phyloP scores from a whole-genome alignment of 352 stramenopile species.

The Phytophthora megakarya region DNA sequence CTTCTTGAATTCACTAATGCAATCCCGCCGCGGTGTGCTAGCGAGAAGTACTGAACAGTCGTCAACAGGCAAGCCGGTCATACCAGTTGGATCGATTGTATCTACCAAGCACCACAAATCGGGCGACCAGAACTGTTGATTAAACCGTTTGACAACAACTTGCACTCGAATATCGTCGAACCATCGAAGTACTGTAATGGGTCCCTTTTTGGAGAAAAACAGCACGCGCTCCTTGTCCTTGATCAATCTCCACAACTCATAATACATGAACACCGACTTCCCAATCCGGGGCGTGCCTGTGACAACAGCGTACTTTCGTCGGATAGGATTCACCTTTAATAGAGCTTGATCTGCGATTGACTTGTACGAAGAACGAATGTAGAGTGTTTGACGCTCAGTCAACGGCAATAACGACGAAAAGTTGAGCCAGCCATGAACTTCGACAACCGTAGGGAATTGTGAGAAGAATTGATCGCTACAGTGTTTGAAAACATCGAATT shows the following conservation, averaged over 20 bases:
- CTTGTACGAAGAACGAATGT: slow-evolving; percentile 37
- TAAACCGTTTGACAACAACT: not conserved
- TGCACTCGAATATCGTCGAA: not conserved
- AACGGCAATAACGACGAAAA: slow-evolving; percentile 34
- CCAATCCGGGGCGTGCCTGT: slow-evolving; percentile 37
- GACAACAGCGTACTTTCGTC: slow-evolving; percentile 37
- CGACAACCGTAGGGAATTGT: slow-evolving; percentile 24
- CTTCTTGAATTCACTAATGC: slow-evolving; percentile 44
- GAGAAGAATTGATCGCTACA: slow-evolving; percentile 33
- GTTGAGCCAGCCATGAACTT: slow-evolving; percentile 32
- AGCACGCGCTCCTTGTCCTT: slow-evolving; percentile 36
- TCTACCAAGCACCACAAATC: not conserved
- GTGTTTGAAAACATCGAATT: slow-evolving; percentile 13
- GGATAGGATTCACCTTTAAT: slow-evolving; percentile 22
- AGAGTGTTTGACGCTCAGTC: slow-evolving; percentile 26
- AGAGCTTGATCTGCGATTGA: slow-evolving; percentile 32
- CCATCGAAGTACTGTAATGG: slow-evolving; percentile 43
- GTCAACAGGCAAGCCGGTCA: not conserved
- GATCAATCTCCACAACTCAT: slow-evolving; percentile 44
- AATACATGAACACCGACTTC: slow-evolving; percentile 46
- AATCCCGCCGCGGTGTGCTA: slow-evolving; percentile 36
- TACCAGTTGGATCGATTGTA: not conserved
- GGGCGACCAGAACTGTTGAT: not conserved
- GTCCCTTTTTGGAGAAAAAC: slow-evolving; percentile 10
- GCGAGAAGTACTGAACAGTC: slow-evolving; percentile 13